Base-by-base conservation (phyloP, 2,329 filamentous ascomycete genomes). In the Colletotrichum sp. region DNA sequence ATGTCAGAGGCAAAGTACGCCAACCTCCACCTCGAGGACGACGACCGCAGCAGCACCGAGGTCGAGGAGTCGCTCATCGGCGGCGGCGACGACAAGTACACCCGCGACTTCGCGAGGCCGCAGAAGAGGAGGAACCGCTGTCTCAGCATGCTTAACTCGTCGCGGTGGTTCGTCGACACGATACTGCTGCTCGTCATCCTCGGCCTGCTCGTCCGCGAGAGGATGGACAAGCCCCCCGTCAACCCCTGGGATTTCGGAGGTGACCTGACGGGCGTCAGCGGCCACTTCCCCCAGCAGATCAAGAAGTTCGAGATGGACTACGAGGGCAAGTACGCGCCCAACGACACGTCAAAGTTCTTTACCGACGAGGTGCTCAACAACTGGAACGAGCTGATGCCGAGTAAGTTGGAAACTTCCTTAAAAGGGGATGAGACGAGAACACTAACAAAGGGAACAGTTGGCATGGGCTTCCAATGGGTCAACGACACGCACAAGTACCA, bases 321-420 rank as follows among this genome's bases (percentile, higher is more conserved):
- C 81, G n/a, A 77, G 71, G 72, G 70, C 59, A 71, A 77, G 60
- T 87, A 83, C 70, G 79, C 84, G 12, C 86, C 86, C 7, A 83
- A 85, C 74, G 85, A 86, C 68, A 82, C 82, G 12, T 83, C 84
- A 21, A 83, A 85, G 39, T 87, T 87, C 80, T 87, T 86, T 68
- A 83, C 83, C 0, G 78, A 83, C 0, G 79, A 81, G 67, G 81
- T 80, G 2, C 78, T 82, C 9, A 78, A 78, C 64, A 85, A 83
- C 72, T 87, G 86, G 86, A 79, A 87, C 3, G 78, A 80, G 60
- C 79, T 87, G 5, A 84, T 87, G 24, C 86, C 86, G 7, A 83
- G 85, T 78, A 34, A 70, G 77, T 75, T 21, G 39, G n/a, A n/a
- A n/a, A n/a, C n/a, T n/a, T n/a, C n/a, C n/a, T n/a, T n/a, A n/a